These are phyloP conservation scores for Cyclotella distinguenda DNA, from an alignment of 108 stramenopile genomes.

Conservation along the genomic window DNA sequence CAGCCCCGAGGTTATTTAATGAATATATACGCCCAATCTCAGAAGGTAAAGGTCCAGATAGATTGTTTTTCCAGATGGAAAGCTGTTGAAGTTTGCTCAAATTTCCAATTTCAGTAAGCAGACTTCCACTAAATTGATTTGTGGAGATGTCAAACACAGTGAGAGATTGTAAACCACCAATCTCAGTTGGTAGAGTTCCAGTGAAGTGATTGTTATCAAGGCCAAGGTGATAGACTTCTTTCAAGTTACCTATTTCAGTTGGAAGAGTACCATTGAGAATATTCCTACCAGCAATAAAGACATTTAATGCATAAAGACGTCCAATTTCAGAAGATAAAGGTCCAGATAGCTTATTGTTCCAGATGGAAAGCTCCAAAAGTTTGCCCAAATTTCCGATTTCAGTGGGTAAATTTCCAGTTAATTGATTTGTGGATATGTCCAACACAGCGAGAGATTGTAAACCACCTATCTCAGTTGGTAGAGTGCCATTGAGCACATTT, in stretches of 20 bases:
- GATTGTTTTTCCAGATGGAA: background rate
- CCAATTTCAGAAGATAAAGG: background rate
- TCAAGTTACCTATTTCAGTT: background rate
- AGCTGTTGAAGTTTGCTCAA: background rate
- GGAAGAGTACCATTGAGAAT: background rate
- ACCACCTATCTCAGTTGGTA: background rate
- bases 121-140: background rate
- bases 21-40: background rate
- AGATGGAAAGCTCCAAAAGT: background rate
- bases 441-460: background rate
- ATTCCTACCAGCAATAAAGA: background rate
- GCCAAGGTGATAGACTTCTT: background rate
- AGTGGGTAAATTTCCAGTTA: background rate
- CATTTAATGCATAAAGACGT: background rate
- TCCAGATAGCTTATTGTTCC: background rate
- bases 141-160: background rate
- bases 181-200: background rate
- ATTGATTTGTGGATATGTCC: background rate
- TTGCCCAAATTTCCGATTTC: background rate
- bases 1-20: background rate
- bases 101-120: background rate
- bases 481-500: background rate
- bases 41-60: background rate
- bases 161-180: background rate
- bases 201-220: background rate